These are phyloP conservation scores for Kodamaea alishanica DNA, from an alignment of 1,139 yeast genomes.

Conservation along the genomic window DNA sequence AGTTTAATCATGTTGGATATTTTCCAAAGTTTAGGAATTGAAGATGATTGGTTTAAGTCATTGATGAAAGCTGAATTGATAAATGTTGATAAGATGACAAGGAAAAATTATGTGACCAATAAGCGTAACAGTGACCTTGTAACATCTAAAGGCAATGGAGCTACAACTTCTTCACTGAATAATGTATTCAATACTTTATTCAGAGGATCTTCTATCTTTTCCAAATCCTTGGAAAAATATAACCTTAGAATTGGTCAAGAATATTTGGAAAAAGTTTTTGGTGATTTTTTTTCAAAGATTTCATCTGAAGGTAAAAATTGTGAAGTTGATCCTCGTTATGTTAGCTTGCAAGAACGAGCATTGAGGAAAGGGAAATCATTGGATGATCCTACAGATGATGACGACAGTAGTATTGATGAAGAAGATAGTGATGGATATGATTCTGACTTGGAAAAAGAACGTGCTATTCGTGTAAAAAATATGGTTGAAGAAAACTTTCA, in stretches of 20 bases:
- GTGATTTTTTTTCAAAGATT: slow-evolving; percentile 58
- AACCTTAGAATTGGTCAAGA: slow-evolving; percentile 76
- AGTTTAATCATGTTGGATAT: slow-evolving; percentile 58
- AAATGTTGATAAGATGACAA: slow-evolving; percentile 44
- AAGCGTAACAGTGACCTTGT: slow-evolving; percentile 17
- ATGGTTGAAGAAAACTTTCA: slow-evolving; percentile 50
- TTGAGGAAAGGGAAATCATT: slow-evolving; percentile 23
- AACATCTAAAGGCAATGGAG: background rate
- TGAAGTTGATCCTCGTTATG: slow-evolving; percentile 70
- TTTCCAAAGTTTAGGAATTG: slow-evolving; percentile 60
- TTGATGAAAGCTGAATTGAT: slow-evolving; percentile 64
- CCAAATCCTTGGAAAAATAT: slow-evolving; percentile 76
- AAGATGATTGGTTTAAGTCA: slow-evolving; percentile 65
- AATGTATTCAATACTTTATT: slow-evolving; percentile 71
- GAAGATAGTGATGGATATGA: slow-evolving; percentile 26
- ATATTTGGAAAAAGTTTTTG: slow-evolving; percentile 70
- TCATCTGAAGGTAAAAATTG: slow-evolving; percentile 51
- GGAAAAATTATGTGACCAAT: slow-evolving; percentile 33
- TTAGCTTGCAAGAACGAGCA: slow-evolving; percentile 43
- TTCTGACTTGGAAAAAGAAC: slow-evolving; percentile 32
- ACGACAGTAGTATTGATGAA: slow-evolving; percentile 23
- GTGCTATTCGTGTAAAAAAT: slow-evolving; percentile 23
- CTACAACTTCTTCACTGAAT: slow-evolving; percentile 21
- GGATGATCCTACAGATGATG: slow-evolving; percentile 21
- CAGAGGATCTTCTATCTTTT: slow-evolving; percentile 78